Evolutionary conservation across 2,329 filamentous ascomycete genomes (phyloP).

Genomic region (Cladobotryum mycophilum): DNA sequence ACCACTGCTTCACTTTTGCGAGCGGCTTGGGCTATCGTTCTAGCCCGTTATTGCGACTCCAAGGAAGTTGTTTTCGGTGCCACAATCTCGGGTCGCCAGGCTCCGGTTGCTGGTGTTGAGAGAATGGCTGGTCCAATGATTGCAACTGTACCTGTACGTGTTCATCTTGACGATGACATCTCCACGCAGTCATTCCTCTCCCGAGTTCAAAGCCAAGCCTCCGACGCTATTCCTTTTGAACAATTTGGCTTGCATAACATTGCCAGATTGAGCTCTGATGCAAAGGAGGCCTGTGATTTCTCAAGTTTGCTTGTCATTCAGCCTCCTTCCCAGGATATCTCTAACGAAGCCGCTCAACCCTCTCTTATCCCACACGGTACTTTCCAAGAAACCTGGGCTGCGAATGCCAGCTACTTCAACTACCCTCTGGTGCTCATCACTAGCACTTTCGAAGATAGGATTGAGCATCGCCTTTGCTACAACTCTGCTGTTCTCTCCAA

Average conservation of each 20-base stretch:
- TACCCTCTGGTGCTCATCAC: slow-evolving; percentile 3
- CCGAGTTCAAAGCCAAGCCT: slow-evolving; percentile 12
- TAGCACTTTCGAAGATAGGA: background rate
- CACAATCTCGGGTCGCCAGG: slow-evolving; percentile 14
- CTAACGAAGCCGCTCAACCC: background rate
- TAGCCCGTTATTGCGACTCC: slow-evolving; percentile 8
- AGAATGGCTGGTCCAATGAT: slow-evolving; percentile 1
- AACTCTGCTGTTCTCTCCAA: background rate
- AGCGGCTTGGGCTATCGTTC: slow-evolving; percentile 7
- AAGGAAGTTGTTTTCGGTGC: slow-evolving; percentile 14
- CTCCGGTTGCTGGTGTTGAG: slow-evolving; percentile 3
- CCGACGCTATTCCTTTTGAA: slow-evolving; percentile 5
- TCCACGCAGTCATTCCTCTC: slow-evolving; percentile 8
- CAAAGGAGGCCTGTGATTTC: slow-evolving; percentile 4
- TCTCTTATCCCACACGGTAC: too few relatives aligned
- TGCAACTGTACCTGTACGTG: slow-evolving; percentile 13
- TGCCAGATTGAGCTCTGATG: background rate
- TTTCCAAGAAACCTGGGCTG: too few relatives aligned
- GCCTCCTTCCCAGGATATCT: background rate
- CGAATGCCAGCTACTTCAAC: background rate
- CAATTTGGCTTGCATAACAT: slow-evolving; percentile 9
- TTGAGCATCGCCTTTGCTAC: background rate
- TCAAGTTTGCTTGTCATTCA: slow-evolving; percentile 6
- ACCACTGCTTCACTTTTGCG: slow-evolving; percentile 8
- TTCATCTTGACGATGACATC: slow-evolving; percentile 9